Evolutionary conservation across 139 green algal species (phyloP).

Genomic region (Coelastrella sp.): DNA sequence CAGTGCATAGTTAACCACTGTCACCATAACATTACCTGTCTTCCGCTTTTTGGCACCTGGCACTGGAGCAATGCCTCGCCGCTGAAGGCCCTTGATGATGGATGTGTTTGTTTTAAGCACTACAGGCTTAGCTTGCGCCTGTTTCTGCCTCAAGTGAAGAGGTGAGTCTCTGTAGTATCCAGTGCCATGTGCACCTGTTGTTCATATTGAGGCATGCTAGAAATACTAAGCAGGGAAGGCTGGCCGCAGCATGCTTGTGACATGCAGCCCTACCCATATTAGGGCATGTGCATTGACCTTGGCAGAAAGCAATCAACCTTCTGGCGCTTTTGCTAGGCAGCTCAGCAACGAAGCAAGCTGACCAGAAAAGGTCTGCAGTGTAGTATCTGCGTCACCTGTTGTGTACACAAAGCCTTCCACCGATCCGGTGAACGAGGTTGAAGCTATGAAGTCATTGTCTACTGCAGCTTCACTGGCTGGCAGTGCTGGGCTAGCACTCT

Average conservation of each 20-base stretch:
- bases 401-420: conserved; percentile 44
- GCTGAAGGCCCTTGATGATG: conserved; percentile 41
- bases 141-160: not conserved
- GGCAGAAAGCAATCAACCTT: too few relatives aligned
- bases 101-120: conserved; percentile 53
- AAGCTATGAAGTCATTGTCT: not conserved
- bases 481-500: not conserved
- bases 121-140: conserved; percentile 31
- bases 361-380: too few relatives aligned
- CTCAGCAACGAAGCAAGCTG: too few relatives aligned
- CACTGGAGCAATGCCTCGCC: not conserved
- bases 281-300: too few relatives aligned
- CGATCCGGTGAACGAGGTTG: conserved; percentile 13
- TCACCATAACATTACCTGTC: conserved; percentile 35
- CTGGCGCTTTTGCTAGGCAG: too few relatives aligned
- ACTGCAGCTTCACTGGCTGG: not conserved
- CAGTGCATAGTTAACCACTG: not conserved
- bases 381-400: not conserved
- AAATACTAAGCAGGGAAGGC: not conserved
- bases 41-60: conserved; percentile 55
- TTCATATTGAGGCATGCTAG: not conserved
- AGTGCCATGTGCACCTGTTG: conserved; percentile 21
- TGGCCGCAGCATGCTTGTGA: not conserved
- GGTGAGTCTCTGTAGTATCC: conserved; percentile 52
- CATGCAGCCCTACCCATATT: not conserved